A percentile compares a stretch with the other conserved stretches of the same genome.
phyloP scores from a whole-genome alignment of 1,284 basidiomycete genomes.

The Austroboletus rostrupii region DNA sequence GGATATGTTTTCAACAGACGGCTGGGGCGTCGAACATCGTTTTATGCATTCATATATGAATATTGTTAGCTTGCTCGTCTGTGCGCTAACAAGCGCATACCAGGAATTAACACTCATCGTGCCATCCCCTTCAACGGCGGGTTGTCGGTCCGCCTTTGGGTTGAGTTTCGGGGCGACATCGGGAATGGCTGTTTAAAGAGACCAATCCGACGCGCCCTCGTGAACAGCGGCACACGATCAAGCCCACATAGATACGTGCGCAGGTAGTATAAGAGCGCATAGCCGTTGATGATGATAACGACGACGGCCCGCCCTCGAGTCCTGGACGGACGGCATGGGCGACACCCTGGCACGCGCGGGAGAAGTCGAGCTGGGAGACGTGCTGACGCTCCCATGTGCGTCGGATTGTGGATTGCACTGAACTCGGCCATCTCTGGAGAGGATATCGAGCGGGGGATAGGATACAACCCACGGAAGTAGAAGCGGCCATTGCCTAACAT shows the following conservation, averaged over 20 bases:
- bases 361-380: conserved; percentile 31
- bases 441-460: conserved; percentile 20
- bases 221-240: conserved; percentile 18
- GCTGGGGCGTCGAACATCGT: conserved; percentile 27
- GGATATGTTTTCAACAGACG: conserved; percentile 33
- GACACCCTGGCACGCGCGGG: conserved; percentile 28
- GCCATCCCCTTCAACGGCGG: conserved; percentile 9
- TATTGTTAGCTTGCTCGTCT: background rate
- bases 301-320: conserved; percentile 20
- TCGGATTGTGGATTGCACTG: conserved; percentile 17
- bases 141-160: background rate
- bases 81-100: conserved; percentile 10
- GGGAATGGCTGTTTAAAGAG: conserved; percentile 23
- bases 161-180: conserved; percentile 37
- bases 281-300: conserved; percentile 27
- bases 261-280: conserved; percentile 33
- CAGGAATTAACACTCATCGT: conserved; percentile 22
- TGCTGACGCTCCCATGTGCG: background rate
- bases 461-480: too few species aligned
- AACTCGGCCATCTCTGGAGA: conserved; percentile 25
- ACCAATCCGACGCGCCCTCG: background rate
- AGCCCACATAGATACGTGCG: conserved; percentile 27
- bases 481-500: too few species aligned
- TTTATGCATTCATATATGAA: background rate
- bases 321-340: conserved; percentile 26